Percentiles rank a stretch among this genome's conserved stretches.
phyloP scores from a whole-genome alignment of 345 rosid genomes.

The Rhodamnia rubescens region DNA sequence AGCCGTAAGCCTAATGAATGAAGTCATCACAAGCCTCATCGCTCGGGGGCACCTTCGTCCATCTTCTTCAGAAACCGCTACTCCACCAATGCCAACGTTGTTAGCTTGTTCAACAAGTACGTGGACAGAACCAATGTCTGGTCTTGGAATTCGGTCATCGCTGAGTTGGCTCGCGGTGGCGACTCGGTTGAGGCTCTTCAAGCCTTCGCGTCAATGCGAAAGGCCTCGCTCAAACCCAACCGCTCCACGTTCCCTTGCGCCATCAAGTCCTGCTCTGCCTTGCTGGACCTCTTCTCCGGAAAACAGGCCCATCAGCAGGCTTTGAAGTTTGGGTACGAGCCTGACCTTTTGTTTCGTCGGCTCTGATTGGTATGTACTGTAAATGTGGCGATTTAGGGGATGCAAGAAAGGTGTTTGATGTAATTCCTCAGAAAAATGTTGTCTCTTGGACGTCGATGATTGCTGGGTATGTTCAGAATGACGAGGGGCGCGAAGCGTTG shows the following conservation, averaged over 20 bases:
- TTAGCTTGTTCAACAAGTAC: constrained; percentile 53
- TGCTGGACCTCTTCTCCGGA: constrained; percentile 60
- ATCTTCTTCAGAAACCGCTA: background rate
- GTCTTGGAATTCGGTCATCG: constrained; percentile 90
- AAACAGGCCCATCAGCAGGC: constrained; percentile 82
- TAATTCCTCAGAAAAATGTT: constrained; percentile 53
- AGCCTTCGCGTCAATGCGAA: constrained; percentile 77
- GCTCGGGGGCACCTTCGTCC: background rate
- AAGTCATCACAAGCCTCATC: background rate
- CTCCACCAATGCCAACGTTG: constrained; percentile 31
- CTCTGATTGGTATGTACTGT: constrained; percentile 64
- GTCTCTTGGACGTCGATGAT: constrained; percentile 91
- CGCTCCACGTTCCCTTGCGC: constrained; percentile 82
- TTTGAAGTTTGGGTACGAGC: constrained; percentile 46
- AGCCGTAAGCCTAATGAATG: background rate
- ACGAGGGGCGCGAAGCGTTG: constrained; percentile 37
- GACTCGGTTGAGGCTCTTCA: constrained; percentile 66
- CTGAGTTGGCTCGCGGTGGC: constrained; percentile 68
- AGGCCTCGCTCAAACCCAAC: constrained; percentile 51
- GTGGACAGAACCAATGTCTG: constrained; percentile 54
- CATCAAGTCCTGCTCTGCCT: constrained; percentile 76
- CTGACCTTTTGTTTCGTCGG: constrained; percentile 67
- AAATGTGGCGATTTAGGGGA: constrained; percentile 47
- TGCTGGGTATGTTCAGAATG: constrained; percentile 58
- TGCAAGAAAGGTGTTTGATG: constrained; percentile 67